phyloP scores from a whole-genome alignment of 495 filamentous ascomycete species.

The Xylaria scruposa region DNA sequence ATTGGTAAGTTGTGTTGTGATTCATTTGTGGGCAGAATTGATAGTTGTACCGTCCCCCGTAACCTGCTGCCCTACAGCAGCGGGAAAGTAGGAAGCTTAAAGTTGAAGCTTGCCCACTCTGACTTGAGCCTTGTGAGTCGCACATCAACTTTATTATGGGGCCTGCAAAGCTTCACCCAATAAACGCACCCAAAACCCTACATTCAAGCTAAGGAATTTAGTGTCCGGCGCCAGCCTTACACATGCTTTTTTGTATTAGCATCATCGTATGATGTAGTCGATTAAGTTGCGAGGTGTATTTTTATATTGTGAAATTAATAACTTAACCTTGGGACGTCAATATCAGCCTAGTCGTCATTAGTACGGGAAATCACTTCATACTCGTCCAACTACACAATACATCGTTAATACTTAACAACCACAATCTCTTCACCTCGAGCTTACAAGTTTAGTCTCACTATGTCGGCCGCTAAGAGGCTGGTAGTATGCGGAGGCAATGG shows the following conservation, averaged over 20 bases:
- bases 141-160: slow-evolving; percentile 21
- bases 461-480: slow-evolving; percentile 65
- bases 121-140: background rate
- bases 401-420: background rate
- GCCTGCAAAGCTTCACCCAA: background rate
- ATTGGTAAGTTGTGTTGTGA: background rate
- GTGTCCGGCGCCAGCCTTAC: background rate
- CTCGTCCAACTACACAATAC: background rate
- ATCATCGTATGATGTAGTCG: slow-evolving; percentile 28
- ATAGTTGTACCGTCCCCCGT: background rate
- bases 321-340: background rate
- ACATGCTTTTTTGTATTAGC: background rate
- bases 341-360: background rate
- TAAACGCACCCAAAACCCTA: background rate
- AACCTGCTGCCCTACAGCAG: no score
- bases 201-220: slow-evolving; percentile 4
- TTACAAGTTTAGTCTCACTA: slow-evolving; percentile 26
- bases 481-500: slow-evolving; percentile 94
- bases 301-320: background rate
- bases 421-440: background rate
- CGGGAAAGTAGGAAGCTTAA: background rate
- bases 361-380: background rate
- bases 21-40: background rate
- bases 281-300: slow-evolving; percentile 7
- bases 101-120: background rate